Base-by-base conservation (phyloP, 306 rosid genomes). In the Sesbania bispinosa region DNA sequence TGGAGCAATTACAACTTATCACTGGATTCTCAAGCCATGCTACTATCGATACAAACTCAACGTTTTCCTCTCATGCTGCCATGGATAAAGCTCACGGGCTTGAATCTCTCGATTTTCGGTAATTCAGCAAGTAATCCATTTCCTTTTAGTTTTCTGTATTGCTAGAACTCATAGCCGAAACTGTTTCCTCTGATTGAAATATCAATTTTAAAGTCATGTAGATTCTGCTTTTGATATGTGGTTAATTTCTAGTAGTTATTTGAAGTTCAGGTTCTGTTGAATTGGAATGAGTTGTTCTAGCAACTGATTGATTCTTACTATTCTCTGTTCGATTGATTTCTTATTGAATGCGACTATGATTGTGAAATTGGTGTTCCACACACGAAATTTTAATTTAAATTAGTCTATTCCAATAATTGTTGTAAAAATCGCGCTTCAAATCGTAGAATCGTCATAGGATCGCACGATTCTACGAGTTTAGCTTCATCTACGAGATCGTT, bases 101-200 rank as follows among this genome's bases (percentile, higher is more conserved):
- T 10, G 64, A 62, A 9, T 67, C 71, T 48, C 71, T 64, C 55
- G 6, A 71, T 63, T 20, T 51, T 20, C 23, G 68, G 75, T 64
- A 75, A 73, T 60, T 53, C 18, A 14, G 11, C 61, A 5, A 23
- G 33, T 32, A 20, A 57, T 53, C 46, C 53, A 1, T 57, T 58
- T 67, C 45, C 20, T 76, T 14, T 5, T 10, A 32, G 3, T 30
- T 57, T 65, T n/a, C 36, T 75, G 53, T 16, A 4, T 55, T 30
- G 52, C 13, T 15, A 32, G 26, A n/a, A n/a, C n/a, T 39, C 26
- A 64, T 16, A 7, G 9, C 10, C 1, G 55, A 52, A 21, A 4
- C 10, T 72, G 26, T 23, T 47, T 74, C 35, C 45, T 6, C n/a
- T 62, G 21, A 21, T 11, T 14, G 35, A 36, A 27, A 7, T 33